Conservation (phyloP, 306 rosid species). For the Mucuna pruriens region DNA sequence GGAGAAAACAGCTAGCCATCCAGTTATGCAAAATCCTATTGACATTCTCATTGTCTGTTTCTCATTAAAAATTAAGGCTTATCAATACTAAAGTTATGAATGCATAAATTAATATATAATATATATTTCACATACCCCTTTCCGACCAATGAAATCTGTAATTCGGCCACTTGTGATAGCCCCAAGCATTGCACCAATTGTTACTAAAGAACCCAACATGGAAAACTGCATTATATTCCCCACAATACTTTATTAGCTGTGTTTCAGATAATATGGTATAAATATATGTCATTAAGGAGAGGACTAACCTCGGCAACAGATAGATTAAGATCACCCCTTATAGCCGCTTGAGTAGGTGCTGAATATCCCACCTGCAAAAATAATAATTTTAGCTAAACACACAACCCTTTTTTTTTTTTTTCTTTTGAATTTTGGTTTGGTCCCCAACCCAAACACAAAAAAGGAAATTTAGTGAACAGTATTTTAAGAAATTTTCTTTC, state of each 20-base stretch:
- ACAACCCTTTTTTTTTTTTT: slow-evolving; percentile 19
- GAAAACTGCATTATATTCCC: slow-evolving; percentile 76
- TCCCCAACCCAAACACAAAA: slow-evolving; percentile 38
- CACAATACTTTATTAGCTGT: neutral
- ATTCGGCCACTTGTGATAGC: slow-evolving; percentile 70
- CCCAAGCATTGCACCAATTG: slow-evolving; percentile 86
- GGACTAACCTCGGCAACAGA: slow-evolving; percentile 47
- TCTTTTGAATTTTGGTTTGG: slow-evolving; percentile 18
- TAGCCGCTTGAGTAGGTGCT: slow-evolving; percentile 56
- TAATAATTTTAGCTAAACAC: slow-evolving; percentile 42
- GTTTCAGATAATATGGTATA: too few relatives aligned
- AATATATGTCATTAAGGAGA: slow-evolving; percentile 7
- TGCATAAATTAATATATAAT: neutral
- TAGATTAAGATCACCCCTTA: slow-evolving; percentile 49
- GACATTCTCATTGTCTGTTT: slow-evolving; percentile 76
- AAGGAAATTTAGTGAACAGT: slow-evolving; percentile 4
- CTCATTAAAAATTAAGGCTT: slow-evolving; percentile 18
- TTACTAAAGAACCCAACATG: slow-evolving; percentile 77
- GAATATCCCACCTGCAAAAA: slow-evolving; percentile 58
- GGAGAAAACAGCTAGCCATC: slow-evolving; percentile 74
- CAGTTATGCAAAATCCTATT: slow-evolving; percentile 67
- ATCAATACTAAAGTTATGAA: neutral
- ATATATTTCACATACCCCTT: slow-evolving; percentile 56
- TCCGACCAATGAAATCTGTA: slow-evolving; percentile 71
- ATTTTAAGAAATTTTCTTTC: slow-evolving; percentile 20